phyloP scores from a whole-genome alignment of 1,139 yeast genomes.

The Hyphopichia fennica region DNA sequence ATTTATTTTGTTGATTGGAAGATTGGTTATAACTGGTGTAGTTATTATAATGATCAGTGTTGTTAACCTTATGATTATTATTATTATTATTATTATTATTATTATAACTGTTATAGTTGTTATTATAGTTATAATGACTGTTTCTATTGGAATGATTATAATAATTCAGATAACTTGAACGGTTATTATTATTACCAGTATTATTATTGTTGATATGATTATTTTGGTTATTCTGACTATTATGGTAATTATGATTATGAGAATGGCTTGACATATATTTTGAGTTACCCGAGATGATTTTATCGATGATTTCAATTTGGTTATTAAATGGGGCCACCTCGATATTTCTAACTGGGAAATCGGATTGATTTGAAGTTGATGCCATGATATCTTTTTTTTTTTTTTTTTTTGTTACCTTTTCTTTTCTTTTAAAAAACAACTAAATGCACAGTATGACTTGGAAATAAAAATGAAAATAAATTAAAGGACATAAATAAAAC shows the following conservation, averaged over 20 bases:
- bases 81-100: slow-evolving; percentile 9
- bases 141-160: slow-evolving; percentile 1
- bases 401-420: too few species aligned
- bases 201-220: too few species aligned
- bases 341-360: slow-evolving; percentile 24
- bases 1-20: slow-evolving; percentile 19
- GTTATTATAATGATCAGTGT: slow-evolving; percentile 1
- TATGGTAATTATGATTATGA: slow-evolving; percentile 7
- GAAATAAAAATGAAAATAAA: background rate
- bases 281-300: slow-evolving; percentile 10
- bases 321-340: slow-evolving; percentile 28
- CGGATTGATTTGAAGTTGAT: background rate
- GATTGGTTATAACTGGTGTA: slow-evolving; percentile 6
- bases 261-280: slow-evolving; percentile 6
- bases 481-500: background rate
- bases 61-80: background rate
- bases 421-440: too few species aligned
- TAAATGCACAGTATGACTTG: background rate
- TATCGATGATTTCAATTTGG: slow-evolving; percentile 29
- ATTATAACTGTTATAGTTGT: slow-evolving; percentile 10
- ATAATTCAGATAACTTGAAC: background rate
- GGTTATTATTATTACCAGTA: background rate
- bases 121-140: slow-evolving; percentile 5
- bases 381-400: too few species aligned
- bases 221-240: too few species aligned